Percentiles rank a stretch among this genome's conserved stretches.
Conservation (phyloP, 345 rosid genomes). For the Eutrema yunnanense region DNA sequence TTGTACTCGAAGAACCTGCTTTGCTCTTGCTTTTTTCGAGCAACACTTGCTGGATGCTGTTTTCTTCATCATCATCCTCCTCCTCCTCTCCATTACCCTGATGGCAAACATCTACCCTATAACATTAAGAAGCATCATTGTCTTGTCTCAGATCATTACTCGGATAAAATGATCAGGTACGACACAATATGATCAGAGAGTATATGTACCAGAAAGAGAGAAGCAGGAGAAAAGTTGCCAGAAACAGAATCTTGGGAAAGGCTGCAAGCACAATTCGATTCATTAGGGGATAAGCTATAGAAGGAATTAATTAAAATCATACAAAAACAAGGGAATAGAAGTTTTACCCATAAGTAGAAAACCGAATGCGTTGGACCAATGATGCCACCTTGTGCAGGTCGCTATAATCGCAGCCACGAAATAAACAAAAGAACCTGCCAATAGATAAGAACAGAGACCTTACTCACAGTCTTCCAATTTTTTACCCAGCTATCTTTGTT, state of each 20-base stretch:
- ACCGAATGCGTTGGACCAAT: slow-evolving; percentile 31
- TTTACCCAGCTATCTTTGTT: not conserved
- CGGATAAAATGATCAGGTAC: not conserved
- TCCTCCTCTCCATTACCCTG: slow-evolving; percentile 49
- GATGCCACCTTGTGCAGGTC: slow-evolving; percentile 36
- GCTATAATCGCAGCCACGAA: slow-evolving; percentile 28
- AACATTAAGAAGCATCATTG: slow-evolving; percentile 19
- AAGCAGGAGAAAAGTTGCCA: slow-evolving; percentile 53
- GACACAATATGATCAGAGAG: not conserved
- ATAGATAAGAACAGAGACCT: not conserved
- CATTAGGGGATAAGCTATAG: not conserved
- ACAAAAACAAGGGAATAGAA: not conserved
- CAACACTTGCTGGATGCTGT: slow-evolving; percentile 36
- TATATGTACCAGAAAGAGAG: slow-evolving; percentile 58
- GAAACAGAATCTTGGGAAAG: slow-evolving; percentile 49
- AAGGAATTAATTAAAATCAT: not conserved
- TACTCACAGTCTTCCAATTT: not conserved
- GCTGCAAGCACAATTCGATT: slow-evolving; percentile 37
- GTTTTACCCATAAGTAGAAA: slow-evolving; percentile 31
- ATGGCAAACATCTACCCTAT: slow-evolving; percentile 78
- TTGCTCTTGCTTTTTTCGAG: slow-evolving; percentile 37
- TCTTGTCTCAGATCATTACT: not conserved
- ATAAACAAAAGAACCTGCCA: slow-evolving; percentile 30
- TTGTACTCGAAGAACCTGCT: slow-evolving; percentile 29
- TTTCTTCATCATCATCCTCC: slow-evolving; percentile 40